Conservation (phyloP, 2,329 filamentous ascomycete genomes). For the Botrytis paeoniae region DNA sequence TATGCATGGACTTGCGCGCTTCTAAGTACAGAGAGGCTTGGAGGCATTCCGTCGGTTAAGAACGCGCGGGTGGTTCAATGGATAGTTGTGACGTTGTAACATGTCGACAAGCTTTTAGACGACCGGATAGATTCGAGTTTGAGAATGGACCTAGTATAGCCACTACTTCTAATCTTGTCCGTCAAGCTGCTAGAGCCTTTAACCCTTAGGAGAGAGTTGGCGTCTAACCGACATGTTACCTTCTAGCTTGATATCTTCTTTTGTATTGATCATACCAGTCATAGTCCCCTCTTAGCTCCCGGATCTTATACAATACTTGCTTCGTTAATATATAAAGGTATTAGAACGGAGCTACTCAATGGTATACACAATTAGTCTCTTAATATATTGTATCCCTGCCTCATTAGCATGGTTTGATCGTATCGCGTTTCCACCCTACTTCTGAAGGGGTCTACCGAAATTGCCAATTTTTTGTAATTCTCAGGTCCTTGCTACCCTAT, state of each 20-base stretch:
- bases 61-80: background rate
- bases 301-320: background rate
- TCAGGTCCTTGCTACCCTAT: background rate
- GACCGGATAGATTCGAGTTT: background rate
- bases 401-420: background rate
- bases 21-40: background rate
- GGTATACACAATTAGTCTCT: background rate
- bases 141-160: background rate
- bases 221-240: background rate
- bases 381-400: background rate
- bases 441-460: background rate
- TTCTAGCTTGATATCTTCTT: background rate
- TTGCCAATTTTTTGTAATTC: background rate
- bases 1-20: background rate
- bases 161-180: background rate
- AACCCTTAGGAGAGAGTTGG: background rate
- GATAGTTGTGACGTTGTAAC: background rate
- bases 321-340: background rate
- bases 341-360: background rate
- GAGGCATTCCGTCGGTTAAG: background rate
- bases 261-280: background rate
- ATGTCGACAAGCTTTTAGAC: background rate
- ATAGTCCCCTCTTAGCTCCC: background rate
- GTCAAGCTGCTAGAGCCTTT: background rate
- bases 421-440: background rate